Evolutionary conservation across 257 asterid species (phyloP), one percentile per base, ranked within the genome.

Genomic region (Scutellaria baicalensis): DNA sequence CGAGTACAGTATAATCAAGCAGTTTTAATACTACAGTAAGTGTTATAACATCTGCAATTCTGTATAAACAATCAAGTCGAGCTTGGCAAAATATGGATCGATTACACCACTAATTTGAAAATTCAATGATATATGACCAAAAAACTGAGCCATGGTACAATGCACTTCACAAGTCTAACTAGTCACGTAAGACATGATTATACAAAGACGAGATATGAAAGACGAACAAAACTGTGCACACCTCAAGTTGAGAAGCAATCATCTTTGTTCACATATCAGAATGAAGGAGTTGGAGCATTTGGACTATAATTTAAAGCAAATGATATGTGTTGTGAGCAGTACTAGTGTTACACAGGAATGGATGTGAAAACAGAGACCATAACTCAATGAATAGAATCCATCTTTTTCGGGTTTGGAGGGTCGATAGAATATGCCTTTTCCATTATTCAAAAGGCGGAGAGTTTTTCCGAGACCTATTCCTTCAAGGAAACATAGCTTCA

Each of bases 341-440:
- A 0, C 16, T 16, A 16, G 44, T 44, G 42, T 35, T 63, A 35
- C 64, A 68, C 8, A 35, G 35, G 23, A 42, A 61, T 43, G 35
- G 21, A 44, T 27, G 20, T 40, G 38, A 20, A 66, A 62, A 42
- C 60, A 7, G 14, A 60, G 47, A 43, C 48, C 42, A n/a, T n/a
- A 36, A 66, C 73, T 71, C 74, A 27, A 62, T 40, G 54, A 56
- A 54, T 61, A 42, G 54, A 74, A 10, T 49, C 43, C 2, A 8
- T 54, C 45, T 20, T 21, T 33, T 45, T 18, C 10, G 16, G 49
- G 18, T 6, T 39, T 13, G 48, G 6, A 16, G 49, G 31, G n/a
- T 38, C 2, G 0, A 12, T 17, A 21, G 55, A 64, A 38, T 14
- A n/a, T 9, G 20, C 23, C 6, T 10, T 16, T 10, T 49, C 65